A percentile compares a stretch with the other conserved stretches of the same genome.
Evolutionary conservation across 257 asterid genomes (phyloP).

Genomic region (Solanum virginianum): DNA sequence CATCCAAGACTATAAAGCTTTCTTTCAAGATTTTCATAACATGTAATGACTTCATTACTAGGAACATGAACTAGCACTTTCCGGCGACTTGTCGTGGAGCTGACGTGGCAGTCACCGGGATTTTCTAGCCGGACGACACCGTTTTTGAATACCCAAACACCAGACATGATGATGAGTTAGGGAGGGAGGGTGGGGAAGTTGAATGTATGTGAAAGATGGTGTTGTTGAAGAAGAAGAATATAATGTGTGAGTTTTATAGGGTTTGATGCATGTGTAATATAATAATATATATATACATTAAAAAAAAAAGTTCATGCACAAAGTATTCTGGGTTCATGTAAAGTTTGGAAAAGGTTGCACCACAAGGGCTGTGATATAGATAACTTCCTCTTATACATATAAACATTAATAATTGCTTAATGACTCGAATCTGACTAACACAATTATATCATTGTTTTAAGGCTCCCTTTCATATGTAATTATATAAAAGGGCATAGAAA

Average conservation of each 20-base stretch:
- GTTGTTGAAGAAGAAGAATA: not conserved
- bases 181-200: not conserved
- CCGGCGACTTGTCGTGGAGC: conserved; percentile 3
- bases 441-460: not conserved
- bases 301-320: too few species aligned
- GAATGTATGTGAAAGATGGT: not conserved
- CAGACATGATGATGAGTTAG: conserved; percentile 9
- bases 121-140: conserved; percentile 22
- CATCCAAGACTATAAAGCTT: conserved; percentile 23
- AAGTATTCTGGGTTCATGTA: not conserved
- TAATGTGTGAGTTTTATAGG: not conserved
- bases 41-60: conserved; percentile 20
- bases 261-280: not conserved
- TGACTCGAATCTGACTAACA: fast-evolving
- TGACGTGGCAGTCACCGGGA: conserved; percentile 13
- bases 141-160: conserved; percentile 28
- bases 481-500: not conserved
- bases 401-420: not conserved
- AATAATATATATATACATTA: too few species aligned
- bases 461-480: not conserved
- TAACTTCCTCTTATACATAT: not conserved
- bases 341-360: too few species aligned
- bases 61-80: conserved; percentile 23
- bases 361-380: not conserved
- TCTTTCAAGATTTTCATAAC: conserved; percentile 21